A percentile compares a stretch with the other conserved stretches of the same genome.
phyloP scores from a whole-genome alignment of 805 yeast genomes.

The Danielia oregonensis region DNA sequence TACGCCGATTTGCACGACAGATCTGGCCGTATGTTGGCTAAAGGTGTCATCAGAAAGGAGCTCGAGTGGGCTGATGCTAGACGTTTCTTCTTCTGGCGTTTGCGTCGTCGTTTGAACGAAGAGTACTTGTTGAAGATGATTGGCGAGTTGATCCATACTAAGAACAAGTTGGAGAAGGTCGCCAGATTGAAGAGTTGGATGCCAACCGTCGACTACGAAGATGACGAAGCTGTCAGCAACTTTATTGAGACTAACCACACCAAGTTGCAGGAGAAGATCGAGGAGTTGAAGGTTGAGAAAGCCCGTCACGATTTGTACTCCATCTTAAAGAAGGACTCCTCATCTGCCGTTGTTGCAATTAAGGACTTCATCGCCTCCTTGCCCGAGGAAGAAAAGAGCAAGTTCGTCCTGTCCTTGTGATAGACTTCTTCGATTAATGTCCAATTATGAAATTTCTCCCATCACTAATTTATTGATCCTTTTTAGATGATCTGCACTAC shows the following conservation, averaged over 20 bases:
- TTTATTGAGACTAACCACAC: conserved; percentile 83
- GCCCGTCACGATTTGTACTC: conserved; percentile 63
- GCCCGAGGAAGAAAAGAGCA: conserved; percentile 33
- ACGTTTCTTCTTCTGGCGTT: conserved; percentile 98
- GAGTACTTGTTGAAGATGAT: conserved; percentile 79
- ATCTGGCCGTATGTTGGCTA: conserved; percentile 95
- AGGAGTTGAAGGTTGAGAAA: conserved; percentile 61
- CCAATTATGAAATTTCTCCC: background rate
- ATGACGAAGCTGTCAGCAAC: conserved; percentile 74
- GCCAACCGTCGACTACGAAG: conserved; percentile 65
- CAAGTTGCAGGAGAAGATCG: conserved; percentile 55
- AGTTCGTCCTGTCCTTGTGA: conserved; percentile 20
- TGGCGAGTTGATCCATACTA: conserved; percentile 53
- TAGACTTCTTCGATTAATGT: background rate
- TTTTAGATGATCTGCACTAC: no score
- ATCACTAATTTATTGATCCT: no score
- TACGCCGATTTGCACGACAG: conserved; percentile 98
- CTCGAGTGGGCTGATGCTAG: conserved; percentile 84
- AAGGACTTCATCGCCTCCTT: conserved; percentile 33
- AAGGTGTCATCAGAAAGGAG: conserved; percentile 84
- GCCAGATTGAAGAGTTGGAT: conserved; percentile 88
- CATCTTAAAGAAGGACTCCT: conserved; percentile 36
- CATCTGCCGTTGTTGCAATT: conserved; percentile 27
- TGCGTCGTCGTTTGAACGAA: conserved; percentile 92
- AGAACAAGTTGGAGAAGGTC: conserved; percentile 72